These are phyloP conservation scores for Erodium moschatum DNA, from an alignment of 441 rosid species.

Conservation along the genomic window DNA sequence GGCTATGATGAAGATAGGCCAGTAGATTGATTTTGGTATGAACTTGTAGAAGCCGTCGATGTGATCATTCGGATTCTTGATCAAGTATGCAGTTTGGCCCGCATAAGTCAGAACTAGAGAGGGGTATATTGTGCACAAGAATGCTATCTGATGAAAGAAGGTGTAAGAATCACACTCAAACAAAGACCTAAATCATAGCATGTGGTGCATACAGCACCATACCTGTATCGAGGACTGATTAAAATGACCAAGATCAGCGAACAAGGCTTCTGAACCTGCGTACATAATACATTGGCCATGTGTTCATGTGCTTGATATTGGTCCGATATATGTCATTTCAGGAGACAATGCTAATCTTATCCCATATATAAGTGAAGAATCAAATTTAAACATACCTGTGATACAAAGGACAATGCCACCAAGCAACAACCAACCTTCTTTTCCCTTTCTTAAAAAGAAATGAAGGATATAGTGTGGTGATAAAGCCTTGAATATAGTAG, in stretches of 20 bases:
- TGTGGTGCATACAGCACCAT: neutral
- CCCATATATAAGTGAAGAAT: neutral
- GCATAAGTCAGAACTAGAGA: constrained; percentile 59
- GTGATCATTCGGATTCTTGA: constrained; percentile 47
- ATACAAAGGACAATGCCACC: constrained; percentile 62
- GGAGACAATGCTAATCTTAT: neutral
- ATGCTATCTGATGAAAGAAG: constrained; percentile 43
- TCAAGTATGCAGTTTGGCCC: constrained; percentile 63
- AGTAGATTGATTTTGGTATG: constrained; percentile 41
- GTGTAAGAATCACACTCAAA: neutral
- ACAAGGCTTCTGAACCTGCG: constrained; percentile 60
- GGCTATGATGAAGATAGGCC: constrained; percentile 56
- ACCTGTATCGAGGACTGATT: constrained; percentile 58
- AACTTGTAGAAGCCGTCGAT: constrained; percentile 61
- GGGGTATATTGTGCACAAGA: constrained; percentile 49
- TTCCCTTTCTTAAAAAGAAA: constrained; percentile 48
- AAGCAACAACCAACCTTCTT: constrained; percentile 52
- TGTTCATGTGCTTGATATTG: neutral
- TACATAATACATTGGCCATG: neutral
- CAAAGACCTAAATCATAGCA: neutral
- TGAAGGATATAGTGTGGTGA: constrained; percentile 43
- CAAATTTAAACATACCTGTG: constrained; percentile 32
- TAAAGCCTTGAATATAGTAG: constrained; percentile 49
- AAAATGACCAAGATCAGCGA: constrained; percentile 72
- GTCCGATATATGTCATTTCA: neutral